Percentiles rank a stretch among this genome's conserved stretches.
These are phyloP conservation scores for Fomes fomentarius DNA, from an alignment of 1,284 basidiomycete genomes.

Conservation along the genomic window DNA sequence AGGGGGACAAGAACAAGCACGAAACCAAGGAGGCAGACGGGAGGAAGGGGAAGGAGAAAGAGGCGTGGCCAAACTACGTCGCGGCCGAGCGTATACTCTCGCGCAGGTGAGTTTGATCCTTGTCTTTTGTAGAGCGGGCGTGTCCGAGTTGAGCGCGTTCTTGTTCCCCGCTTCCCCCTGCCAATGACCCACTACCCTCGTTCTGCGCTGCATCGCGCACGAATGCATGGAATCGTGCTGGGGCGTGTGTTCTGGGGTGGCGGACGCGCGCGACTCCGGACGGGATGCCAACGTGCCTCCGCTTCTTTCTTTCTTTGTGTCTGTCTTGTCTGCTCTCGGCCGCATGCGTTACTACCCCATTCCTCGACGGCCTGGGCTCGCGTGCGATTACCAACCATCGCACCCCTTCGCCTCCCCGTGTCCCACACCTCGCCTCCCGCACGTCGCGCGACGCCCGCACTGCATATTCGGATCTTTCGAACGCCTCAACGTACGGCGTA, in stretches of 20 bases:
- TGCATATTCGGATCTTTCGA: too few species aligned
- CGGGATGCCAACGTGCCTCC: not conserved
- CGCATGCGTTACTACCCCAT: too few species aligned
- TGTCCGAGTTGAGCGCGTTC: conserved; percentile 11
- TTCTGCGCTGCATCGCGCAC: not conserved
- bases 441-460: too few species aligned
- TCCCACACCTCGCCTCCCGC: too few species aligned
- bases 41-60: conserved; percentile 6
- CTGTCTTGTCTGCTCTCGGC: too few species aligned
- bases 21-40: conserved; percentile 4
- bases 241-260: not conserved
- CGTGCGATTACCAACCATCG: not conserved
- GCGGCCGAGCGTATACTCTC: conserved; percentile 38
- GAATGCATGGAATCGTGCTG: too few species aligned
- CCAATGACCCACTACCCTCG: too few species aligned
- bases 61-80: conserved; percentile 40
- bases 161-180: not conserved
- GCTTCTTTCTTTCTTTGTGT: not conserved
- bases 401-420: too few species aligned
- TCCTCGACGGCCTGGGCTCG: too few species aligned
- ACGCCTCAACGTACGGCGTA: not conserved
- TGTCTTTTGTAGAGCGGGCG: not conserved
- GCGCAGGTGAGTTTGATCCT: conserved; percentile 34
- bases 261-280: not conserved
- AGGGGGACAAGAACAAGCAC: conserved; percentile 3